Percentiles rank a stretch among this genome's conserved stretches.
phyloP scores from a whole-genome alignment of 2,329 filamentous ascomycete species.

The Fusarium sp. region DNA sequence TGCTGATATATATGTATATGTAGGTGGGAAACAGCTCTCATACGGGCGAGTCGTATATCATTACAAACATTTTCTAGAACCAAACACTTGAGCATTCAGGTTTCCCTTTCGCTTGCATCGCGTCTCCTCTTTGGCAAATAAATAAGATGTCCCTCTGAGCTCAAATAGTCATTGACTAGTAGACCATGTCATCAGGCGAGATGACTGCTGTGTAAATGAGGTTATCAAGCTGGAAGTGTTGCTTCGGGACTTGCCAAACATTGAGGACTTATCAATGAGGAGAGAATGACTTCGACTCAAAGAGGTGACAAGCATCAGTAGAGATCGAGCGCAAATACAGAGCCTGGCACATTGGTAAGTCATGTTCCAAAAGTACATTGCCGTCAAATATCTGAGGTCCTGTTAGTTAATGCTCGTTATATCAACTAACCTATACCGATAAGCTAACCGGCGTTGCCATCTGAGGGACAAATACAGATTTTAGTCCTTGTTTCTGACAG shows the following conservation, averaged over 20 bases:
- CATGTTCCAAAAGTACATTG: neutral
- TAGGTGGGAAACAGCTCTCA: neutral
- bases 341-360: neutral
- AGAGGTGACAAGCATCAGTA: neutral
- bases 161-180: neutral
- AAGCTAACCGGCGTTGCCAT: neutral
- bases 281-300: neutral
- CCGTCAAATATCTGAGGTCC: neutral
- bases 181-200: neutral
- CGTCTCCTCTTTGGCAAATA: neutral
- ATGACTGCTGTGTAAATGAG: neutral
- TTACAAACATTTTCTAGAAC: neutral
- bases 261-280: neutral
- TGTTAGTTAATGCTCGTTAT: neutral
- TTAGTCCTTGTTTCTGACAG: neutral
- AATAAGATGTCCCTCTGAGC: neutral
- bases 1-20: neutral
- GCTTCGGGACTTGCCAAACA: neutral
- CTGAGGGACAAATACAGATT: slow-evolving; percentile 2
- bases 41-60: neutral
- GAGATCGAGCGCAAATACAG: neutral
- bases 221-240: neutral
- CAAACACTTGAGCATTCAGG: neutral
- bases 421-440: neutral
- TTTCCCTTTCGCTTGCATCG: no score